These are phyloP conservation scores for Mycena vulgaris DNA, from an alignment of 768 basidiomycete species.

Conservation along the genomic window DNA sequence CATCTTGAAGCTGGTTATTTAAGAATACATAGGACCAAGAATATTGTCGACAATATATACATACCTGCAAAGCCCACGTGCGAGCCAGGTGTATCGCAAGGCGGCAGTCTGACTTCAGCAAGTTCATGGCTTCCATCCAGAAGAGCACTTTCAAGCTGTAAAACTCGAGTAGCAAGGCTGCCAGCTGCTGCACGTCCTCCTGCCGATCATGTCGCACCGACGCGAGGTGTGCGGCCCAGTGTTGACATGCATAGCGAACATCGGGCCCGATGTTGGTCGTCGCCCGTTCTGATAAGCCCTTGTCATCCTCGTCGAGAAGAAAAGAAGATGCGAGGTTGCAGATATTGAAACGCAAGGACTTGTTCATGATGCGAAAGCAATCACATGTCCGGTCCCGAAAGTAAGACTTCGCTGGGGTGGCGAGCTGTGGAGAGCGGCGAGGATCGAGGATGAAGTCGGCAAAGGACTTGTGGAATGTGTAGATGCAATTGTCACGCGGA, in stretches of 20 bases:
- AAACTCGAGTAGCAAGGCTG: constrained; percentile 6
- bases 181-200: background rate
- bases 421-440: background rate
- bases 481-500: constrained; percentile 7
- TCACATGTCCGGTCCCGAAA: constrained; percentile 14
- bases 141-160: constrained; percentile 20
- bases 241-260: constrained; percentile 23
- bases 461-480: constrained; percentile 26
- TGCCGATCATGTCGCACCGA: background rate
- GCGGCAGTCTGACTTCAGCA: constrained; percentile 10
- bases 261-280: background rate
- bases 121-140: constrained; percentile 25
- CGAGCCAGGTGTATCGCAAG: background rate
- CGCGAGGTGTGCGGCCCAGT: constrained; percentile 14
- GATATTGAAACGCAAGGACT: constrained; percentile 14
- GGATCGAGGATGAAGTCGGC: constrained; percentile 9
- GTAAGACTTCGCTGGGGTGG: background rate
- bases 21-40: too few relatives aligned
- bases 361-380: constrained; percentile 17
- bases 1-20: too few relatives aligned
- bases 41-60: too few relatives aligned
- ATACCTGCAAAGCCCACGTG: background rate
- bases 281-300: background rate
- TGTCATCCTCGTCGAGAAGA: constrained; percentile 10
- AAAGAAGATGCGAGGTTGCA: constrained; percentile 14